Evolutionary conservation across 768 basidiomycete species (phyloP).

Genomic region (Phylloporus rhodoxanthus): DNA sequence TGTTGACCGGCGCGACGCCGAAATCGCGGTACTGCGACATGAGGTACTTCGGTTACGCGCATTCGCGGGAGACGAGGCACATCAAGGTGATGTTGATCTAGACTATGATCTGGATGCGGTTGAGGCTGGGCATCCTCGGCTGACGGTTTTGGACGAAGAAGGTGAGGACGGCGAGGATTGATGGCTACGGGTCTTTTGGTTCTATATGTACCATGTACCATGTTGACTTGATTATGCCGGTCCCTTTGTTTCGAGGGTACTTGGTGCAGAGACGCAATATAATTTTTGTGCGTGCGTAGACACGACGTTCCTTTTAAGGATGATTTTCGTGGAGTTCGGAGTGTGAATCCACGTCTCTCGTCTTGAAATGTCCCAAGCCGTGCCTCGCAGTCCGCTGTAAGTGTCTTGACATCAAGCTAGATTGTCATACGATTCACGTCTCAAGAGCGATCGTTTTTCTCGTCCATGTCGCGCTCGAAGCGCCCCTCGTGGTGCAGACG

Average conservation of each 20-base stretch:
- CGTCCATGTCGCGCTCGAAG: constrained; percentile 73
- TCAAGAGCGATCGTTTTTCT: constrained; percentile 64
- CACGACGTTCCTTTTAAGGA: constrained; percentile 13
- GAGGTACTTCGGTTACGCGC: constrained; percentile 60
- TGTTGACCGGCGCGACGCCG: constrained; percentile 73
- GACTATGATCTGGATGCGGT: constrained; percentile 29
- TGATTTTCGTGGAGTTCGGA: constrained; percentile 27
- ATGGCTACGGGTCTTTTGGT: neutral
- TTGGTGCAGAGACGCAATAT: neutral
- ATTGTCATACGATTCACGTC: neutral
- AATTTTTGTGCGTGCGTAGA: neutral
- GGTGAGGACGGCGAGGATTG: constrained; percentile 30
- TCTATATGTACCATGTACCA: constrained; percentile 9
- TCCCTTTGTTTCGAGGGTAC: neutral
- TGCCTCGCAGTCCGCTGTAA: constrained; percentile 39
- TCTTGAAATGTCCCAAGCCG: constrained; percentile 15
- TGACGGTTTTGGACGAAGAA: constrained; percentile 27
- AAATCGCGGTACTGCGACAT: constrained; percentile 59
- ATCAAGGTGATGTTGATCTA: constrained; percentile 22
- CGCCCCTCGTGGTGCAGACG: constrained; percentile 73
- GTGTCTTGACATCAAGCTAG: constrained; percentile 6
- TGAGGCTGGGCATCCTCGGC: constrained; percentile 16
- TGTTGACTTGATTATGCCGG: constrained; percentile 8
- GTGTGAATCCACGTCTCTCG: constrained; percentile 9
- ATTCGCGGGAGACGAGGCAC: constrained; percentile 23